Evolutionary conservation across 148 eudicot species (phyloP).

Genomic region (Pouteria glomerata): DNA sequence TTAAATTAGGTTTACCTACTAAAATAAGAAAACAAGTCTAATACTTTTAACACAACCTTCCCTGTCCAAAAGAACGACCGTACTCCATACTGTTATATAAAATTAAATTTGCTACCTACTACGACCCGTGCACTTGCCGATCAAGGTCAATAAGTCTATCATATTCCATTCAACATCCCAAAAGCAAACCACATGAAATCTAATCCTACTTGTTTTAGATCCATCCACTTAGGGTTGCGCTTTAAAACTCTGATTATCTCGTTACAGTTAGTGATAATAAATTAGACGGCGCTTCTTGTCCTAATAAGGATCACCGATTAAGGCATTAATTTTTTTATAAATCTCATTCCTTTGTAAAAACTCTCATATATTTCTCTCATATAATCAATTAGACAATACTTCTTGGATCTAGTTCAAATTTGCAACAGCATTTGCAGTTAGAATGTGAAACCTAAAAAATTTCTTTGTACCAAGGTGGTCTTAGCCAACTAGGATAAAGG

Average conservation of each 20-base stretch:
- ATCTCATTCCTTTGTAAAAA: constrained; percentile 8
- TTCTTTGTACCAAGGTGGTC: not conserved
- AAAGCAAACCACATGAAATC: constrained; percentile 43
- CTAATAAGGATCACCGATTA: constrained; percentile 16
- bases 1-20: too few species aligned
- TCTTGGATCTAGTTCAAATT: constrained; percentile 2
- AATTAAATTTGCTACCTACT: too few species aligned
- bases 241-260: constrained; percentile 11
- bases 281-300: constrained; percentile 16
- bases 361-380: too few species aligned
- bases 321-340: not conserved
- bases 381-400: too few species aligned
- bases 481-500: not conserved
- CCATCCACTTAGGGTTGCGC: constrained; percentile 21
- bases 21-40: too few species aligned
- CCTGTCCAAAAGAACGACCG: too few species aligned
- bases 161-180: constrained; percentile 10
- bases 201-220: constrained; percentile 30
- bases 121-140: too few species aligned
- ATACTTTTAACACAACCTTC: too few species aligned
- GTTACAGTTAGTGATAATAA: not conserved
- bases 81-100: too few species aligned
- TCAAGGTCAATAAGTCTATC: not conserved
- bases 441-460: not conserved
- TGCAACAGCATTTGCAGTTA: not conserved